Conservation (phyloP, 1,284 basidiomycete genomes). For the Ganoderma lucidum region DNA sequence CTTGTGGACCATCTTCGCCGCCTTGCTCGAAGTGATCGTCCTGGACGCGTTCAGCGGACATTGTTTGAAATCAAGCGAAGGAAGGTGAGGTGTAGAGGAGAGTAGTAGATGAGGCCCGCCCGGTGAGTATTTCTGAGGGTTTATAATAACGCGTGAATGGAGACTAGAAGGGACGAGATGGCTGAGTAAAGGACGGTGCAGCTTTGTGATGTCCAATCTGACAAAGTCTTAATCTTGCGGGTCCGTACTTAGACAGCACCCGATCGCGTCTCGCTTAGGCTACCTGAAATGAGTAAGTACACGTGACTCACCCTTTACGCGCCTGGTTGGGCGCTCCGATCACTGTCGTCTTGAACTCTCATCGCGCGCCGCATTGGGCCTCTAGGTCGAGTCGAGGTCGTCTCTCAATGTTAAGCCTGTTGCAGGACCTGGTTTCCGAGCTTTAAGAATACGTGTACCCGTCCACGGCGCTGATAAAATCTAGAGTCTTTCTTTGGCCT, state of each 20-base stretch:
- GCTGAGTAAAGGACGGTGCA: constrained; percentile 23
- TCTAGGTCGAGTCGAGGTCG: no score
- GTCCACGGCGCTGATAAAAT: background rate
- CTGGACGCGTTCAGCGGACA: constrained; percentile 39
- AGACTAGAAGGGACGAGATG: constrained; percentile 15
- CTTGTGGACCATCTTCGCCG: constrained; percentile 24
- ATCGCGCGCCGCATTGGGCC: no score
- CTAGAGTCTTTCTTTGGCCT: background rate
- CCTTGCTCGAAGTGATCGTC: constrained; percentile 51
- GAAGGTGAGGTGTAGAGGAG: background rate
- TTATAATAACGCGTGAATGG: constrained; percentile 18
- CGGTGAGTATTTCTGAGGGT: background rate
- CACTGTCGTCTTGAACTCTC: background rate
- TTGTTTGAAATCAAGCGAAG: constrained; percentile 12
- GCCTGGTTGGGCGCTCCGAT: background rate
- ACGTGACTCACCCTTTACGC: background rate
- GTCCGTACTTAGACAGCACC: constrained; percentile 8
- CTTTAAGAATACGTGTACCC: no score
- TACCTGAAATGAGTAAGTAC: background rate
- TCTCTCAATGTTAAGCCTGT: background rate
- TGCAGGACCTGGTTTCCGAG: no score
- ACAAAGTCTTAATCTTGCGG: constrained; percentile 22
- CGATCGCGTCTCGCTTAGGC: constrained; percentile 14
- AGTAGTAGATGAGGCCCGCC: no score
- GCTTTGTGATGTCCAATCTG: constrained; percentile 25